A percentile compares a stretch with the other conserved stretches of the same genome.
phyloP scores from a whole-genome alignment of 805 yeast species.

The Ogataea minuta region DNA sequence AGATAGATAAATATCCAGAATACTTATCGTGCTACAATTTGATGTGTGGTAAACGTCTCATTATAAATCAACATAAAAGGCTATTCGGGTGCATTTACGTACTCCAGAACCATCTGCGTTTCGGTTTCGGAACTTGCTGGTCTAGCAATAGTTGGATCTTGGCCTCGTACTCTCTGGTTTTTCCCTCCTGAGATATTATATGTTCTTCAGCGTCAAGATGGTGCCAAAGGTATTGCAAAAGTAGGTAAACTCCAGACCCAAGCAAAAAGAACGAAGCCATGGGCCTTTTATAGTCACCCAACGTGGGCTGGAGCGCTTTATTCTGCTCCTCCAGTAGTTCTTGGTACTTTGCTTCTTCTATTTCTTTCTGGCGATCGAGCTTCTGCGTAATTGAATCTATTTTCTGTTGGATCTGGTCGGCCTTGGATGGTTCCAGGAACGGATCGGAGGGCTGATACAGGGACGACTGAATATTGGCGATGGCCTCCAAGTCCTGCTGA shows the following conservation, averaged over 20 bases:
- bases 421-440: conserved; percentile 28
- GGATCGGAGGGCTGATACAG: conserved; percentile 33
- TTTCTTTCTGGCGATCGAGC: conserved; percentile 23
- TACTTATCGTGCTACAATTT: background rate
- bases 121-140: conserved; percentile 20
- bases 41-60: no score
- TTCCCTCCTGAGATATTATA: conserved; percentile 22
- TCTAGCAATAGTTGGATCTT: conserved; percentile 29
- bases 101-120: conserved; percentile 20
- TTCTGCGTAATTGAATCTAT: conserved; percentile 25
- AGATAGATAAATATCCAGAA: background rate
- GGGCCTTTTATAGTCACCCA: conserved; percentile 35
- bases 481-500: conserved; percentile 19
- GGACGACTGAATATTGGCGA: conserved; percentile 19
- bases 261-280: conserved; percentile 32
- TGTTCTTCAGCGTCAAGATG: conserved; percentile 32
- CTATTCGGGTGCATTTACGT: background rate
- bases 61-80: no score
- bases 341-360: conserved; percentile 23
- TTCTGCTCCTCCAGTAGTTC: conserved; percentile 18
- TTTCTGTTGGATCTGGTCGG: conserved; percentile 30
- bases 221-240: conserved; percentile 34
- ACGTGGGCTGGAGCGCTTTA: conserved; percentile 27
- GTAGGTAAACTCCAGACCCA: conserved; percentile 33
- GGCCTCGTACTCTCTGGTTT: conserved; percentile 25